Base-by-base conservation (phyloP, 1,284 basidiomycete genomes). In the Sphaerobolus stellatus region DNA sequence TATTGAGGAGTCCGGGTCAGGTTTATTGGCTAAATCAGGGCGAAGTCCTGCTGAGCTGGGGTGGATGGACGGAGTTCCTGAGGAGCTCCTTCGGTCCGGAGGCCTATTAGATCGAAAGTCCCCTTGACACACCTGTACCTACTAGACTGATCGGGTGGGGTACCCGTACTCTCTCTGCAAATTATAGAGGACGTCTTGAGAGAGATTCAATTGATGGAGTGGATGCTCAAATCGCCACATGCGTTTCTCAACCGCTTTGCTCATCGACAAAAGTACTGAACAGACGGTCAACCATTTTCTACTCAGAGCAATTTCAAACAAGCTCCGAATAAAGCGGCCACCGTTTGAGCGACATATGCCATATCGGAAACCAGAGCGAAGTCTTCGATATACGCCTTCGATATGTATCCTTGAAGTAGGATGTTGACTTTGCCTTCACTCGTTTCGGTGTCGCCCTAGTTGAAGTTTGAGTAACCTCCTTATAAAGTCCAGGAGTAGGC, bases 191-290 rank as follows among this genome's bases (percentile, higher is more conserved):
- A 94, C 82, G 41, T 94, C 91, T n/a, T 72, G 69, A 60, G 88
- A 90, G 20, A 98, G 78, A 44, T 76, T 71, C 66, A 90, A 87
- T 68, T 98, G 92, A 60, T 77, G 82, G 33, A 99, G 74, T 4
- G 96, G 97, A 61, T 99, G 92, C 51, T 96, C 91, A 69, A 90
- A 98, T 1, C 95, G 92, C 97, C 97, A 99, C 64, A 98, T 75
- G 18, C 93, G 85, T 65, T 90, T 89, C 70, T 96, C 93, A 57
- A 96, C 83, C 1, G 92, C 90, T 72, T 98, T 99, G 76, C 93
- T 93, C 72, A 99, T 83, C 18, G 89, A 87, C 76, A 97, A 88
- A 24, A 99, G 80, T 22, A 92, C 87, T 1, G 81, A 77, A 6
- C 91, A 84, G 25, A 86, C 86, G 59, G 81, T 86, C 0, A 94